Percentiles rank a stretch among this genome's conserved stretches.
phyloP scores from a whole-genome alignment of 2,329 filamentous ascomycete genomes.

The Simplicillium sp. region DNA sequence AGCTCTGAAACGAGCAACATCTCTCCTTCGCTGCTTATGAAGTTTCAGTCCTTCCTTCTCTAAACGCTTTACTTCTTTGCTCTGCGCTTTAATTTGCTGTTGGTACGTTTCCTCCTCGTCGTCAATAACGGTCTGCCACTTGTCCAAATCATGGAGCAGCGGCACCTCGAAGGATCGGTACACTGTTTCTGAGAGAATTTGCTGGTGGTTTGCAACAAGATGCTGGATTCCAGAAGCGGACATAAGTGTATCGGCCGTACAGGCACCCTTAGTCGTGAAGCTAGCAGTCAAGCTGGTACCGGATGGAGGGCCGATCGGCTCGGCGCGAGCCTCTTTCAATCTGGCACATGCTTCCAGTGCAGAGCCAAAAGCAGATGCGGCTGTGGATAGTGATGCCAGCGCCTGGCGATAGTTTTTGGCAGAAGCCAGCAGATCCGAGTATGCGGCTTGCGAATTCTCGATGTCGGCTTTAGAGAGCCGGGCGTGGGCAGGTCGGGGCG shows the following conservation, averaged over 20 bases:
- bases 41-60: slow-evolving; percentile 57
- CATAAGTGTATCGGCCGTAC: slow-evolving; percentile 54
- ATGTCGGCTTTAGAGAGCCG: slow-evolving; percentile 56
- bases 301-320: slow-evolving; percentile 34
- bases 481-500: slow-evolving; percentile 46
- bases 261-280: slow-evolving; percentile 39
- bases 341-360: slow-evolving; percentile 60
- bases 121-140: slow-evolving; percentile 52
- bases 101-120: slow-evolving; percentile 55
- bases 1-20: slow-evolving; percentile 51
- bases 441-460: slow-evolving; percentile 51
- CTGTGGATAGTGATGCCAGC: slow-evolving; percentile 49
- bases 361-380: slow-evolving; percentile 53
- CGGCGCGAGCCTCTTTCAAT: slow-evolving; percentile 55
- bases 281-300: slow-evolving; percentile 31
- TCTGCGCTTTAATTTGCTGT: slow-evolving; percentile 42
- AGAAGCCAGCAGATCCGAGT: slow-evolving; percentile 49
- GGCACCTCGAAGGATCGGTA: slow-evolving; percentile 61
- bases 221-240: slow-evolving; percentile 57
- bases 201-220: slow-evolving; percentile 59
- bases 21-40: slow-evolving; percentile 48
- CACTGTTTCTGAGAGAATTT: slow-evolving; percentile 59
- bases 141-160: slow-evolving; percentile 58
- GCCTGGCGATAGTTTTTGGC: slow-evolving; percentile 57
- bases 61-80: slow-evolving; percentile 50